Conservation (phyloP, 257 asterid species). For the Salvia splendens region DNA sequence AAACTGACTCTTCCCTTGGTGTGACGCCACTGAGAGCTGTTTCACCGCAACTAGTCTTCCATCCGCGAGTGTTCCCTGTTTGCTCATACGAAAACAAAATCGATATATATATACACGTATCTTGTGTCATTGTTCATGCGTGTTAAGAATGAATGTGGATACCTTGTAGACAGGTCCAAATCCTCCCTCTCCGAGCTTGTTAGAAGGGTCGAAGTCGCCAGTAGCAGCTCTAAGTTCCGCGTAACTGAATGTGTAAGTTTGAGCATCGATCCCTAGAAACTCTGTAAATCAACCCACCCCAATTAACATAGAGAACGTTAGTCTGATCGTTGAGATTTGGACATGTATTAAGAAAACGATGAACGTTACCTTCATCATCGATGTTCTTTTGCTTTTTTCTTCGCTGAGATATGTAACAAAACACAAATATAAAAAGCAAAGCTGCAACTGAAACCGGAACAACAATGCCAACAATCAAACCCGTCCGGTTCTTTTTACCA, state of each 20-base stretch:
- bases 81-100: too few species aligned
- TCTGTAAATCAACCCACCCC: conserved; percentile 41
- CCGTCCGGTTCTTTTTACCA: conserved; percentile 42
- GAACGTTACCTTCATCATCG: conserved; percentile 40
- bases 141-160: not conserved
- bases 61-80: conserved; percentile 71
- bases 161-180: conserved; percentile 93
- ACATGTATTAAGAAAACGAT: too few species aligned
- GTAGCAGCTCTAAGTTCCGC: conserved; percentile 75
- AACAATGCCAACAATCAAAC: conserved; percentile 64
- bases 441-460: conserved; percentile 44
- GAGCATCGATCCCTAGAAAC: conserved; percentile 65
- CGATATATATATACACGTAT: too few species aligned
- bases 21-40: conserved; percentile 76
- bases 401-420: conserved; percentile 41
- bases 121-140: not conserved
- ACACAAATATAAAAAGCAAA: conserved; percentile 42
- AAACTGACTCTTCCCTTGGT: conserved; percentile 86
- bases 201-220: conserved; percentile 57
- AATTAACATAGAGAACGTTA: not conserved
- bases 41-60: conserved; percentile 80
- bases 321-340: too few species aligned
- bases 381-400: conserved; percentile 41
- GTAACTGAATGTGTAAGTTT: conserved; percentile 66
- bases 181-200: conserved; percentile 95